Evolutionary conservation across 1,284 basidiomycete genomes (phyloP), one percentile per base, ranked within the genome.

Genomic region (Trametes polyzona): DNA sequence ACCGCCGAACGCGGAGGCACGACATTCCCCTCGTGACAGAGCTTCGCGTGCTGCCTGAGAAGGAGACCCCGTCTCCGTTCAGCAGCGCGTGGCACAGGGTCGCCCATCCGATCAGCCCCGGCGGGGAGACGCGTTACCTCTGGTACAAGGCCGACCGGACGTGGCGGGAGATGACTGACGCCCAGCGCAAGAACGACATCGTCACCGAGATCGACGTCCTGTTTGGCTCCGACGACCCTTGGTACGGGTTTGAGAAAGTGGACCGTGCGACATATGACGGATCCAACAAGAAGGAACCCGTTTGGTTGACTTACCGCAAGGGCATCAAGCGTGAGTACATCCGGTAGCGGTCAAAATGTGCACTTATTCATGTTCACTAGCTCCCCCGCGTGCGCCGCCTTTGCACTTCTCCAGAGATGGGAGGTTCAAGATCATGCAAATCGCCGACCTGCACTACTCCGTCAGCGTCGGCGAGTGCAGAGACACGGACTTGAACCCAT

Each of bases 381-480:
- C 76, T 16, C 78, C 88, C 2, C 90, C 92, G 1, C 78, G 77
- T 9, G 86, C 90, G 0, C 83, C 83, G 4, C 87, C 88, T 0
- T 82, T 93, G 0, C 89, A 89, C 65, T 96, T 97, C 74, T 86
- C 87, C n/a, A 77, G 72, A 17, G 82, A 89, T 23, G 95, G 95
- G 6, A 88, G 82, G 29, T 94, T 94, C 82, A 95, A 88, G 73
- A 87, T 96, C 62, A 79, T 97, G 62, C 95, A 97, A 72, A 80
- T 96, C 27, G 95, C 95, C 2, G 95, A 97, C 72, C 77, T 96
- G 26, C 95, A 97, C 72, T 96, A 80, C 71, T 92, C 91, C 0
- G 89, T 93, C 37, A 84, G 84, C 3, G 76, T 80, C 41, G 92
- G 92, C 1, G 63, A 72, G 10, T 96, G 93, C 67, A 80, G 83